Evolutionary conservation across 2,329 filamentous ascomycete species (phyloP).

Genomic region (Phoma sp.): DNA sequence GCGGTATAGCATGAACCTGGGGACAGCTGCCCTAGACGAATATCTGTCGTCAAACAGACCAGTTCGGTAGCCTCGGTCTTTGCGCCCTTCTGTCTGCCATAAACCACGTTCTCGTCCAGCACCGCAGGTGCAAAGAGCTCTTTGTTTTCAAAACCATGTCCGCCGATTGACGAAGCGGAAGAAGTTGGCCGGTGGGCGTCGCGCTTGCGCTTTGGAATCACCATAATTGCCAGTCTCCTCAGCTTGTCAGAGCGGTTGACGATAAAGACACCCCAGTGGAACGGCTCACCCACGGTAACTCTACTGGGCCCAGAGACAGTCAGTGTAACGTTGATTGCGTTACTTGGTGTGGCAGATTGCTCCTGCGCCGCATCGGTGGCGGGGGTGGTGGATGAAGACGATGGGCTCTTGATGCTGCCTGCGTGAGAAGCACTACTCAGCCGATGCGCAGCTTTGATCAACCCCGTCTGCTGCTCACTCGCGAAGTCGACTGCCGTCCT

Average conservation of each 20-base stretch:
- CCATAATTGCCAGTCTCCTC: constrained; percentile 73
- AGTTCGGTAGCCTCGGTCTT: constrained; percentile 69
- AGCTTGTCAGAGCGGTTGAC: constrained; percentile 70
- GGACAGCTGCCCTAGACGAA: constrained; percentile 74
- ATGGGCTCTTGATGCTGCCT: constrained; percentile 30
- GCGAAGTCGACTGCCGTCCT: constrained; percentile 73
- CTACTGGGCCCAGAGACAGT: constrained; percentile 70
- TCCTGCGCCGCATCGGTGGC: constrained; percentile 25
- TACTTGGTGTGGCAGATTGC: constrained; percentile 15
- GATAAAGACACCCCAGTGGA: constrained; percentile 75
- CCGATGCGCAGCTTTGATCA: constrained; percentile 39
- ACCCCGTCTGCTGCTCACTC: constrained; percentile 49
- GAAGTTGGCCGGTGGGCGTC: constrained; percentile 53
- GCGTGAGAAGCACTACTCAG: constrained; percentile 36
- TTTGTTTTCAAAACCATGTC: constrained; percentile 42
- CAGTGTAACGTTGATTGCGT: constrained; percentile 73
- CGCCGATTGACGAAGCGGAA: constrained; percentile 50
- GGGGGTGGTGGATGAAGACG: no score
- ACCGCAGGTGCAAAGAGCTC: constrained; percentile 66
- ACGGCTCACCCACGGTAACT: constrained; percentile 68
- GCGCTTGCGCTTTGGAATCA: constrained; percentile 68
- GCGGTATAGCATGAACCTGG: constrained; percentile 76
- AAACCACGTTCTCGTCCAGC: constrained; percentile 72
- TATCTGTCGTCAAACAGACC: constrained; percentile 76
- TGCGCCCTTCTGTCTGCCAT: constrained; percentile 72